phyloP scores from a whole-genome alignment of 768 basidiomycete genomes.

The Boletus insuetus region DNA sequence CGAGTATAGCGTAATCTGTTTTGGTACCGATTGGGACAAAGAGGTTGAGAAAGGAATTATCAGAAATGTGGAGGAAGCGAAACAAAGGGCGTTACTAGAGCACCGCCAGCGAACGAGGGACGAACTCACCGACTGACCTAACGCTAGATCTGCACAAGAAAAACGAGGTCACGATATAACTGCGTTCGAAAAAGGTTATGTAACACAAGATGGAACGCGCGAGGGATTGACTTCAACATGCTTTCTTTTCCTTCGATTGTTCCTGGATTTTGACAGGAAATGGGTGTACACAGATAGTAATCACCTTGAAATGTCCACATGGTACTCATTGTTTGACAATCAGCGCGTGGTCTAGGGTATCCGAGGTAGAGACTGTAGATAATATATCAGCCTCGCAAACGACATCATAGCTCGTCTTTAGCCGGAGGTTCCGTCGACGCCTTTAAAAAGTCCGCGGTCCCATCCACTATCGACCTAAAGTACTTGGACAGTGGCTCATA shows the following conservation, averaged over 20 bases:
- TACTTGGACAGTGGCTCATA: slow-evolving; percentile 71
- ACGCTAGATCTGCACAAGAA: neutral
- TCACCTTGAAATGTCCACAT: neutral
- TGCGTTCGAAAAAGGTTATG: neutral
- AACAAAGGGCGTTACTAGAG: slow-evolving; percentile 26
- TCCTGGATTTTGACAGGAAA: neutral
- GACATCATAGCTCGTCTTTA: slow-evolving; percentile 30
- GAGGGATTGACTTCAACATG: neutral
- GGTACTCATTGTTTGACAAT: neutral
- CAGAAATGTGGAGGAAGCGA: slow-evolving; percentile 35
- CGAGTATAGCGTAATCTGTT: slow-evolving; percentile 62
- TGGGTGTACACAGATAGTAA: neutral
- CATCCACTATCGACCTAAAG: slow-evolving; percentile 68
- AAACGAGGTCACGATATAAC: neutral
- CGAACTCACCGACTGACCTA: slow-evolving; percentile 18
- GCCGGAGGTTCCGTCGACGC: slow-evolving; percentile 37
- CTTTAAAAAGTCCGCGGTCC: slow-evolving; percentile 53
- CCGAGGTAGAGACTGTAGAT: neutral
- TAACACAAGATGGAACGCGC: neutral
- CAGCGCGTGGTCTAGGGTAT: neutral
- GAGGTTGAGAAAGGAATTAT: slow-evolving; percentile 41
- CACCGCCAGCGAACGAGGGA: slow-evolving; percentile 11
- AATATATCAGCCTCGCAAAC: slow-evolving; percentile 2
- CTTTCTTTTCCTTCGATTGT: neutral
- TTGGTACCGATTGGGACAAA: slow-evolving; percentile 48